Base-by-base conservation (phyloP, 768 basidiomycete genomes). In the Amanita pallidorosea region DNA sequence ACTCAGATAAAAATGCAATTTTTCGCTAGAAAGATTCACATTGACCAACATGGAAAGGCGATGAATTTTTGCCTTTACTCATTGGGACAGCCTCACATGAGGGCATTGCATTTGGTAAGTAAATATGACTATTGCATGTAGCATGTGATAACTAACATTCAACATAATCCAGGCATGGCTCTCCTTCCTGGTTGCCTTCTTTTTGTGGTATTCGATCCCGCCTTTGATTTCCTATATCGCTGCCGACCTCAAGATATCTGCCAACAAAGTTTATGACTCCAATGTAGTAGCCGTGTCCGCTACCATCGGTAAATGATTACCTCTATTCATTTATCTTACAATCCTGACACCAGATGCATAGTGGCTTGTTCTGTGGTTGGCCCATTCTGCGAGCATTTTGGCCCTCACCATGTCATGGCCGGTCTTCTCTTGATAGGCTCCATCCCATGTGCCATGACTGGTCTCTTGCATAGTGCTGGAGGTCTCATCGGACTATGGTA, bases 371-470 rank as follows among this genome's bases (percentile, higher is more conserved):
- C 75, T 5, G 18, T 70, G 15, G 63, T 70, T 3, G 81, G 81
- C 0, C 78, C 79, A 0, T 63, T 80, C 1, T 71, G 77, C 33
- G 70, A 71, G 50, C 65, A 70, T 58, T 78, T 67, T 60, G 76
- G 78, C 4, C 78, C 79, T 0, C 66, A 79, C 11, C 72, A 71
- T 46, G 70, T 75, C 5, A 81, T 82, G 78, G 78, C 76, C 1
- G 63, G 46, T 4, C 57, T 81, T 34, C 70, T 82, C 23, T 55
- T 80, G 22, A 49, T 76, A 0, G 80, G 80, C 2, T 74, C 78
- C 1, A 74, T 82, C 36, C 79, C 80, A 0, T 80, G 77, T 2
- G 80, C 76, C 0, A 62, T 82, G 9, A 77, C 79, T 1, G 79
- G 78, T 25, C 74, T 75, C 1, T 67, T 69, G n/a, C 60, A 64